Evolutionary conservation across 164 flowering plant genomes (phyloP).

Genomic region (Amborella trichopoda): DNA sequence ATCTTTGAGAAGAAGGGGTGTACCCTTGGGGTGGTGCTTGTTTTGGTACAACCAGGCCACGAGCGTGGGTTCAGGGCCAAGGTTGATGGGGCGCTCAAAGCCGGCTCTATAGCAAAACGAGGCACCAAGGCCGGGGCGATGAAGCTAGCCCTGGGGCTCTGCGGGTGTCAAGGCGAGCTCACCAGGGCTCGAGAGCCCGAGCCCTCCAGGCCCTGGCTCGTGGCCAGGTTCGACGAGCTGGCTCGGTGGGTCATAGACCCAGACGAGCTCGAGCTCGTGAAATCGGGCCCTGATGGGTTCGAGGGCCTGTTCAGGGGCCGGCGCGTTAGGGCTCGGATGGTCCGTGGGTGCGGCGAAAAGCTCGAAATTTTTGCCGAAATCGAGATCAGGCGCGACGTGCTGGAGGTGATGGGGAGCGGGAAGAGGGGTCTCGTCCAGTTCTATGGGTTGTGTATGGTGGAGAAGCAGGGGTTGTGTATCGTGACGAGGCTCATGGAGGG

Average conservation of each 20-base stretch:
- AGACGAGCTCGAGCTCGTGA: slow-evolving; percentile 76
- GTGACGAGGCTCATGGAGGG: slow-evolving; percentile 88
- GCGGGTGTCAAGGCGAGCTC: slow-evolving; percentile 76
- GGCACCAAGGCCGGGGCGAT: slow-evolving; percentile 43
- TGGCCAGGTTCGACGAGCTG: slow-evolving; percentile 54
- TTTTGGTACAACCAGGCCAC: slow-evolving; percentile 49
- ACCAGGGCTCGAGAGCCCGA: slow-evolving; percentile 41
- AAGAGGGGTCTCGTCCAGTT: slow-evolving; percentile 70
- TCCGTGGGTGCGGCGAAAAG: slow-evolving; percentile 88
- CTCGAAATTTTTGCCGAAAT: slow-evolving; percentile 57
- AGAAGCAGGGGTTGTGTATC: slow-evolving; percentile 75
- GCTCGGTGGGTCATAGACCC: slow-evolving; percentile 65
- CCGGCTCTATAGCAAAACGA: slow-evolving; percentile 47
- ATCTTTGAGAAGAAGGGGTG: slow-evolving; percentile 82
- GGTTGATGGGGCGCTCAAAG: slow-evolving; percentile 56
- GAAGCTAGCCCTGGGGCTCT: slow-evolving; percentile 84
- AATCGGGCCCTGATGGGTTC: slow-evolving; percentile 50
- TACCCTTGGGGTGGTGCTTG: slow-evolving; percentile 51
- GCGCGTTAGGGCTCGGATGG: slow-evolving; percentile 59
- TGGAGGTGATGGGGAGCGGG: slow-evolving; percentile 92
- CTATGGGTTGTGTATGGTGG: slow-evolving; percentile 68
- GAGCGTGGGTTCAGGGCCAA: slow-evolving; percentile 47
- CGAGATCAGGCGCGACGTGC: slow-evolving; percentile 58
- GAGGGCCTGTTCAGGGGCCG: slow-evolving; percentile 74
- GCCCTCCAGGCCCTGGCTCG: slow-evolving; percentile 88